Conservation (phyloP, 192 early-diverging fungal species). For the Coemansia sp. region DNA sequence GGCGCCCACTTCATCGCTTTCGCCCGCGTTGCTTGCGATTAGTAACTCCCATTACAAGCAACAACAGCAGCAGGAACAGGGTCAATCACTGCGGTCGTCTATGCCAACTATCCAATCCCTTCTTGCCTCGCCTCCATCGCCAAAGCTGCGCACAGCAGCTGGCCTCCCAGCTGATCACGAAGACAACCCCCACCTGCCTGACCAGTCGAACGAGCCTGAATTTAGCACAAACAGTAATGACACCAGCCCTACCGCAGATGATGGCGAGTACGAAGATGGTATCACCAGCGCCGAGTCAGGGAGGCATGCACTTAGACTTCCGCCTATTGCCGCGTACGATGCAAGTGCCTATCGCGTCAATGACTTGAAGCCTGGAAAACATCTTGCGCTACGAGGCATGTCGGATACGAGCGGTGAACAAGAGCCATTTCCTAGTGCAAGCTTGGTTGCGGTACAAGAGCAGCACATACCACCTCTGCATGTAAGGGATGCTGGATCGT, state of each 20-base stretch:
- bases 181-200: not conserved
- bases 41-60: constrained; percentile 40
- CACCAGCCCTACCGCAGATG: not conserved
- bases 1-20: constrained; percentile 14
- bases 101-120: constrained; percentile 21
- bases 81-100: not conserved
- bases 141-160: not conserved
- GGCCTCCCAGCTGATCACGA: not conserved
- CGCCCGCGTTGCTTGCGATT: constrained; percentile 37
- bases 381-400: not conserved
- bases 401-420: constrained; percentile 3
- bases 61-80: constrained; percentile 10
- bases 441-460: constrained; percentile 19
- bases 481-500: not conserved
- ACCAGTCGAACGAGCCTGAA: not conserved
- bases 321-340: constrained; percentile 13
- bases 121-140: constrained; percentile 3
- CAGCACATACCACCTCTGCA: not conserved
- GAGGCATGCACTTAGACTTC: constrained; percentile 9
- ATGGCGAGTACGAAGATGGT: not conserved
- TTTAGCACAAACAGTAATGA: not conserved
- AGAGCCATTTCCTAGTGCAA: constrained; percentile 36
- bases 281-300: not conserved
- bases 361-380: not conserved
- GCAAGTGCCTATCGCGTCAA: not conserved